Conservation (phyloP, 768 basidiomycete genomes). For the Pisolithus sp. region DNA sequence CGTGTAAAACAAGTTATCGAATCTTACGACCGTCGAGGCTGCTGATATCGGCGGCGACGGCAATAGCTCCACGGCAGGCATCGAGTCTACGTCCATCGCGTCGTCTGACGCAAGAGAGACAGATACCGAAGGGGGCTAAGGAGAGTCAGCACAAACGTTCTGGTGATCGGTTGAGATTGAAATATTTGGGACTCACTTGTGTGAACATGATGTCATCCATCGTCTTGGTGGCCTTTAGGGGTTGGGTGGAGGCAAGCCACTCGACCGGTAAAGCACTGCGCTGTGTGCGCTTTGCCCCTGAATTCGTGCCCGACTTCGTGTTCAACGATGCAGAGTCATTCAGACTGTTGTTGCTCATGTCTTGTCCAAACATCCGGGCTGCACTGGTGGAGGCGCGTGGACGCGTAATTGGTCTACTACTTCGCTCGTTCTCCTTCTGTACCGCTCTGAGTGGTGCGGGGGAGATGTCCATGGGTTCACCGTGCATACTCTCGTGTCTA, state of each 20-base stretch:
- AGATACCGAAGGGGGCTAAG: slow-evolving; percentile 30
- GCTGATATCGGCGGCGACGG: slow-evolving; percentile 40
- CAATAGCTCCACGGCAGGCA: slow-evolving; percentile 33
- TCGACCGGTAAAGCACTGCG: slow-evolving; percentile 58
- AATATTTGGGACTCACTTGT: slow-evolving; percentile 16
- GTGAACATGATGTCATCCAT: slow-evolving; percentile 24
- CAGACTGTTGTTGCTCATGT: slow-evolving; percentile 54
- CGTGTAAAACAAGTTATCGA: slow-evolving; percentile 57
- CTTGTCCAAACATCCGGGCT: slow-evolving; percentile 65
- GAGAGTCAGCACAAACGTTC: slow-evolving; percentile 10
- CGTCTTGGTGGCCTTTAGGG: slow-evolving; percentile 13
- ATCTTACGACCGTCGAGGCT: slow-evolving; percentile 45
- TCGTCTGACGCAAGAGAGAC: slow-evolving; percentile 47
- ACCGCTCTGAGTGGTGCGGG: slow-evolving; percentile 44
- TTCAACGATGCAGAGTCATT: slow-evolving; percentile 26
- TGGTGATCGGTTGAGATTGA: slow-evolving; percentile 2
- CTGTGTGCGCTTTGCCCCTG: slow-evolving; percentile 48
- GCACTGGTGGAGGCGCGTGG: slow-evolving; percentile 63
- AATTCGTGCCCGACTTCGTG: slow-evolving; percentile 26
- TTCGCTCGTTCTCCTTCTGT: slow-evolving; percentile 25
- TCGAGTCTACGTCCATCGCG: slow-evolving; percentile 76
- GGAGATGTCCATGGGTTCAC: slow-evolving; percentile 78
- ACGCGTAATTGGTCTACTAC: slow-evolving; percentile 32
- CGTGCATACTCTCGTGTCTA: slow-evolving; percentile 41
- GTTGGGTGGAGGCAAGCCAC: slow-evolving; percentile 39